Conservation (phyloP, 768 basidiomycete genomes). For the Cyclocybe aegerita region DNA sequence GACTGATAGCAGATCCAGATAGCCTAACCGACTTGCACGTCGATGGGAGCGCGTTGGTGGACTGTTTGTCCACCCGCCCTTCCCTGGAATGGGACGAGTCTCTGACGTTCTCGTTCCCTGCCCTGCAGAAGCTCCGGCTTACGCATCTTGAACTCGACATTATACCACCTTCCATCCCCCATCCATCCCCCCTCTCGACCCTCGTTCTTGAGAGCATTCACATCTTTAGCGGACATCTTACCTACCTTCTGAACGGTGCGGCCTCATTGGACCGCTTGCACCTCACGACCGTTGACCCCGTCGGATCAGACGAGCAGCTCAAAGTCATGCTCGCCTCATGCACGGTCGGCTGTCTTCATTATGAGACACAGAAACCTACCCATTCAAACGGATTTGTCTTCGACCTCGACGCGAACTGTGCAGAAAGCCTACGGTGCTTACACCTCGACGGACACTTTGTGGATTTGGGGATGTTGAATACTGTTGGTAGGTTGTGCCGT, state of each 20-base stretch:
- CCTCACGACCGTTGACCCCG: slow-evolving; percentile 31
- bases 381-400: slow-evolving; percentile 28
- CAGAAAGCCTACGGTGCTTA: slow-evolving; percentile 35
- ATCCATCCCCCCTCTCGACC: slow-evolving; percentile 32
- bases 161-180: slow-evolving; percentile 30
- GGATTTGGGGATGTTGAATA: slow-evolving; percentile 32
- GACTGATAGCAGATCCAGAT: slow-evolving; percentile 38
- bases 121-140: slow-evolving; percentile 41
- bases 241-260: slow-evolving; percentile 37
- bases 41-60: slow-evolving; percentile 39
- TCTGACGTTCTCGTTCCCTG: slow-evolving; percentile 44
- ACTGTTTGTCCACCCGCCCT: slow-evolving; percentile 24
- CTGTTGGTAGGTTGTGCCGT: slow-evolving; percentile 32
- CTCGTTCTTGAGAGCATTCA: slow-evolving; percentile 45
- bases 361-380: slow-evolving; percentile 34
- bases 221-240: slow-evolving; percentile 39
- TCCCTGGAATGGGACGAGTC: slow-evolving; percentile 57
- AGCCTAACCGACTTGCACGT: slow-evolving; percentile 42
- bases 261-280: slow-evolving; percentile 32
- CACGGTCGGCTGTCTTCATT: slow-evolving; percentile 39
- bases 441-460: slow-evolving; percentile 40
- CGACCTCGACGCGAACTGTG: slow-evolving; percentile 21
- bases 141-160: slow-evolving; percentile 45
- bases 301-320: slow-evolving; percentile 40
- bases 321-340: slow-evolving; percentile 39